These are phyloP conservation scores for Warburgia ugandensis DNA, from an alignment of 164 flowering plant genomes.

Conservation along the genomic window DNA sequence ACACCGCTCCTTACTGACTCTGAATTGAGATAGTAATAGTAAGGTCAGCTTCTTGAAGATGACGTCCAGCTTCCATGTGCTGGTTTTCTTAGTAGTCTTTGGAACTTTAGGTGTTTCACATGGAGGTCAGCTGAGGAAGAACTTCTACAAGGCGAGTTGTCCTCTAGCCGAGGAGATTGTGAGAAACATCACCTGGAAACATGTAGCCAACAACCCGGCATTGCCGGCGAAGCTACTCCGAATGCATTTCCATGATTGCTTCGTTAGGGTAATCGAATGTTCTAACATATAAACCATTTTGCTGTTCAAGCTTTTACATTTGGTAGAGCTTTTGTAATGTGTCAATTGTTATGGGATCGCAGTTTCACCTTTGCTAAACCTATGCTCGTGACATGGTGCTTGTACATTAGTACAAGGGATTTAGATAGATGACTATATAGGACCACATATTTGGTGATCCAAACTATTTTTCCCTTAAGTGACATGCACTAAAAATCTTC, in stretches of 20 bases:
- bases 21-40: too few species aligned
- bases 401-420: too few species aligned
- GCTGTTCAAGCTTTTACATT: too few species aligned
- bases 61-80: conserved; percentile 3
- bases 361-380: too few species aligned
- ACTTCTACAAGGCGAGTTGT: conserved; percentile 30
- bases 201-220: conserved; percentile 19
- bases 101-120: conserved; percentile 6
- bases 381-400: too few species aligned
- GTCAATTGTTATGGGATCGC: not conserved
- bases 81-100: conserved; percentile 4
- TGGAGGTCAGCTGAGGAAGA: conserved; percentile 17
- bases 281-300: not conserved
- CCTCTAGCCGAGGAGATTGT: conserved; percentile 34
- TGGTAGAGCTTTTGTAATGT: too few species aligned
- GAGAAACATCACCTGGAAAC: conserved; percentile 19
- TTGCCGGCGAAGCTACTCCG: conserved; percentile 48
- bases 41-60: not conserved
- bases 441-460: not conserved
- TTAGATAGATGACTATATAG: not conserved
- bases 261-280: conserved; percentile 51
- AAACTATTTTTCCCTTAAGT: too few species aligned
- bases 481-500: not conserved
- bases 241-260: conserved; percentile 66
- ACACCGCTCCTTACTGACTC: too few species aligned